Evolutionary conservation across 331 rosid genomes (phyloP).

Genomic region (Pyrus hybrid): DNA sequence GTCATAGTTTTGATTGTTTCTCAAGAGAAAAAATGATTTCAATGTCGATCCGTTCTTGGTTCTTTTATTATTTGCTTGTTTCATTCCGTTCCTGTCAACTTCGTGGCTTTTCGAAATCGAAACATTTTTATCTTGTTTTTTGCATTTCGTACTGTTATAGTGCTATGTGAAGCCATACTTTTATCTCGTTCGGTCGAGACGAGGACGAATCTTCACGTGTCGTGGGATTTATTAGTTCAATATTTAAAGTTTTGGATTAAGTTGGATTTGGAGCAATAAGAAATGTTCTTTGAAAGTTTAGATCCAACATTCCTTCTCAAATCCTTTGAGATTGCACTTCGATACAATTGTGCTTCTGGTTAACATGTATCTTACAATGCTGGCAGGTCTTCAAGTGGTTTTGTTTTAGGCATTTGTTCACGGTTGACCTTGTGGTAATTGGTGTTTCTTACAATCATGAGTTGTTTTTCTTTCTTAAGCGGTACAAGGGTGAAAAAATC

Average conservation of each 20-base stretch:
- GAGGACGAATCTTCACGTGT: not conserved
- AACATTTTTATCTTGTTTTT: not conserved
- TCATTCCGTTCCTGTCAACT: not conserved
- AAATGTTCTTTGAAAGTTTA: not conserved
- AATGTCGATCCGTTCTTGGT: not conserved
- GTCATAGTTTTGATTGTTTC: not conserved
- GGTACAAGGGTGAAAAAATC: slow-evolving; percentile 27
- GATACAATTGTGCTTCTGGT: slow-evolving; percentile 5
- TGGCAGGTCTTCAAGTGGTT: slow-evolving; percentile 38
- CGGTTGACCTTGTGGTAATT: not conserved
- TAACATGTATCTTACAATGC: slow-evolving; percentile 25
- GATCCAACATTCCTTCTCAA: not conserved
- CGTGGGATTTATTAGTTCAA: not conserved
- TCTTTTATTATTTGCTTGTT: too few relatives aligned
- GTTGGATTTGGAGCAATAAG: not conserved
- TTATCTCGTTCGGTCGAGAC: not conserved
- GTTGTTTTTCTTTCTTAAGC: slow-evolving; percentile 54
- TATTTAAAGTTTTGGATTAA: not conserved
- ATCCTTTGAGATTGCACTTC: not conserved
- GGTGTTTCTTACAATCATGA: slow-evolving; percentile 37
- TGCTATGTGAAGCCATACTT: not conserved
- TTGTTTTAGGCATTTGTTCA: slow-evolving; percentile 20
- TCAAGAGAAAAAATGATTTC: not conserved
- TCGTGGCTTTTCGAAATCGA: not conserved
- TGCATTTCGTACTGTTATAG: not conserved